These are phyloP conservation scores for Fusarium chlamydosporum DNA, from an alignment of 2,329 filamentous ascomycete species.

Conservation along the genomic window DNA sequence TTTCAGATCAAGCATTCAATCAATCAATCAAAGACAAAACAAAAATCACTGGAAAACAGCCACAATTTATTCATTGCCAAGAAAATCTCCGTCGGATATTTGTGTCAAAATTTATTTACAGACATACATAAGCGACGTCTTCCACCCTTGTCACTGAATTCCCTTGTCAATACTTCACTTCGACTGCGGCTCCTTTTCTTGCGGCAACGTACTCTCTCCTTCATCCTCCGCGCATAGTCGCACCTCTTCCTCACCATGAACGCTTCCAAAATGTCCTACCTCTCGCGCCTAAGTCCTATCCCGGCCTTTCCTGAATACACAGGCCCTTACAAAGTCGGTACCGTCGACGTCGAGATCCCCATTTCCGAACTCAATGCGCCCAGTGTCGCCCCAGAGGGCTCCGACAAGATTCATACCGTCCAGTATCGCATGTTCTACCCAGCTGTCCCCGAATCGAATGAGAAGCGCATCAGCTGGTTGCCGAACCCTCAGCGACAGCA, in stretches of 20 bases:
- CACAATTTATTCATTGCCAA: background rate
- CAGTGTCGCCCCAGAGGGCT: slow-evolving; percentile 66
- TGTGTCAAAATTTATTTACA: background rate
- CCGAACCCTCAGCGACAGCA: slow-evolving; percentile 82
- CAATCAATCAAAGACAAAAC: background rate
- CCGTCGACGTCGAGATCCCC: slow-evolving; percentile 83
- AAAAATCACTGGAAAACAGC: background rate
- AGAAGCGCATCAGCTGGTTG: slow-evolving; percentile 80
- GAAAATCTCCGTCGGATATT: slow-evolving; percentile 6
- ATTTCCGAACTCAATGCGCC: slow-evolving; percentile 70
- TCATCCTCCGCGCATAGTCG: slow-evolving; percentile 10
- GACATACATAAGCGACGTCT: background rate
- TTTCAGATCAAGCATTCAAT: background rate
- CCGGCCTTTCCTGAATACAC: slow-evolving; percentile 81
- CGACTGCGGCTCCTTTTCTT: background rate
- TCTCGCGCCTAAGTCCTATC: slow-evolving; percentile 74
- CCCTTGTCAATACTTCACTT: background rate
- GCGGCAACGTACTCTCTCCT: background rate
- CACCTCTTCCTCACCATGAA: slow-evolving; percentile 35
- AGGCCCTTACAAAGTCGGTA: slow-evolving; percentile 78
- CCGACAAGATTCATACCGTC: slow-evolving; percentile 75
- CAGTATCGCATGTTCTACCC: slow-evolving; percentile 89
- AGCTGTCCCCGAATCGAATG: slow-evolving; percentile 65
- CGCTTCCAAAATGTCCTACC: slow-evolving; percentile 60
- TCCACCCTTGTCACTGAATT: background rate